phyloP scores from a whole-genome alignment of 345 rosid species.

The Lepidium didymum region DNA sequence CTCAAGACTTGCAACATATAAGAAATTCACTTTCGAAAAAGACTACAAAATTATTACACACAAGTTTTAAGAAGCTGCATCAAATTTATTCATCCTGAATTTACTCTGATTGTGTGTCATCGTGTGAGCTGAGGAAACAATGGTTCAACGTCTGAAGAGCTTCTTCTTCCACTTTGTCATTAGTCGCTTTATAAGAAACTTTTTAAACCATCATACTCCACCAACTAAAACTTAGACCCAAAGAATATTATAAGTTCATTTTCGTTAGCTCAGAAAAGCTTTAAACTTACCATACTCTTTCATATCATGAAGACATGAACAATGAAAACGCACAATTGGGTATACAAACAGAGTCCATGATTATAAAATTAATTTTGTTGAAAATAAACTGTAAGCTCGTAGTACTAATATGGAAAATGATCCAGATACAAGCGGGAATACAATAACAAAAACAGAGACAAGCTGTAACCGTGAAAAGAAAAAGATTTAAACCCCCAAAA shows the following conservation, averaged over 20 bases:
- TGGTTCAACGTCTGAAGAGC: slow-evolving; percentile 12
- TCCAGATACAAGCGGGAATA: neutral
- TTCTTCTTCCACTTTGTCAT: neutral
- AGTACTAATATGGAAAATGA: neutral
- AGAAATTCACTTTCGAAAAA: too few relatives aligned
- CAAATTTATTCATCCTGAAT: neutral
- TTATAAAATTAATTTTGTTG: neutral
- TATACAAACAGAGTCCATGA: neutral
- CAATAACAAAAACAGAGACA: neutral
- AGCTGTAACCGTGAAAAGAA: neutral
- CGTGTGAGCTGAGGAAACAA: slow-evolving; percentile 11
- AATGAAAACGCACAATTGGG: neutral
- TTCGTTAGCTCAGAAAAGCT: neutral
- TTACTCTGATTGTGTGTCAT: neutral
- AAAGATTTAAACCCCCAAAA: neutral
- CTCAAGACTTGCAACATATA: neutral
- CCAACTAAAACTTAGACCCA: neutral
- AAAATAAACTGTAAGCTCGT: neutral
- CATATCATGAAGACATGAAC: neutral
- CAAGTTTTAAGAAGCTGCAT: neutral
- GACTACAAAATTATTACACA: too few relatives aligned
- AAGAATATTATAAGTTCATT: neutral
- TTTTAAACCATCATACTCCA: slow-evolving; percentile 1
- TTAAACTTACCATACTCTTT: neutral
- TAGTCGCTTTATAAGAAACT: neutral